A percentile compares a stretch with the other conserved stretches of the same genome.
phyloP scores from a whole-genome alignment of 768 basidiomycete genomes.

The Mycena polygramma region DNA sequence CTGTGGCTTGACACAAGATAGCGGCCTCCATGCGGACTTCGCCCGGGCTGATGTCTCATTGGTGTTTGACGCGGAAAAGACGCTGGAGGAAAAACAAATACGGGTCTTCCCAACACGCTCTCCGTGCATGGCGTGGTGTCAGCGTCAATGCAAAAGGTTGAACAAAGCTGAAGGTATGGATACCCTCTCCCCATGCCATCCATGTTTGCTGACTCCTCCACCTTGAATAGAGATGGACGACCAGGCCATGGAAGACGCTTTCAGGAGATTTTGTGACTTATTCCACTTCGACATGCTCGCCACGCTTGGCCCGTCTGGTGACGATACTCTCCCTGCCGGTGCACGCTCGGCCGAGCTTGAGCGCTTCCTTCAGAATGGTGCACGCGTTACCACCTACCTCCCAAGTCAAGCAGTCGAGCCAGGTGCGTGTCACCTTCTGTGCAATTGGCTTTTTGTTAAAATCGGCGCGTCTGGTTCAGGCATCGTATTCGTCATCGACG shows the following conservation, averaged over 20 bases:
- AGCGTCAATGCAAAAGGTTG: neutral
- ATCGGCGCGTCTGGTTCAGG: neutral
- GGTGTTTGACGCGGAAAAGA: neutral
- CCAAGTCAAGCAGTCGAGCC: neutral
- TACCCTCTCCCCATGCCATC: too few species aligned
- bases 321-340: neutral
- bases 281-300: neutral
- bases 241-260: neutral
- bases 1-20: constrained; percentile 1
- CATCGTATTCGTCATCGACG: constrained; percentile 2
- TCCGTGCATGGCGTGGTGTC: constrained; percentile 18
- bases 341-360: neutral
- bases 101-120: neutral
- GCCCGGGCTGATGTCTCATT: constrained; percentile 16
- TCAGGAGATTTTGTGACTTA: constrained; percentile 2
- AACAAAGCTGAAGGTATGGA: neutral
- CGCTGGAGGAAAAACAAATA: neutral
- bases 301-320: neutral
- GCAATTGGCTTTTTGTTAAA: neutral
- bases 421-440: neutral
- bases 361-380: neutral
- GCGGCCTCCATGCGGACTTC: constrained; percentile 22
- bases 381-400: neutral
- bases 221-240: neutral
- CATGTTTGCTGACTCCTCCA: neutral